Base-by-base conservation (phyloP, 495 filamentous ascomycete genomes). In the Daldinia concentrica region DNA sequence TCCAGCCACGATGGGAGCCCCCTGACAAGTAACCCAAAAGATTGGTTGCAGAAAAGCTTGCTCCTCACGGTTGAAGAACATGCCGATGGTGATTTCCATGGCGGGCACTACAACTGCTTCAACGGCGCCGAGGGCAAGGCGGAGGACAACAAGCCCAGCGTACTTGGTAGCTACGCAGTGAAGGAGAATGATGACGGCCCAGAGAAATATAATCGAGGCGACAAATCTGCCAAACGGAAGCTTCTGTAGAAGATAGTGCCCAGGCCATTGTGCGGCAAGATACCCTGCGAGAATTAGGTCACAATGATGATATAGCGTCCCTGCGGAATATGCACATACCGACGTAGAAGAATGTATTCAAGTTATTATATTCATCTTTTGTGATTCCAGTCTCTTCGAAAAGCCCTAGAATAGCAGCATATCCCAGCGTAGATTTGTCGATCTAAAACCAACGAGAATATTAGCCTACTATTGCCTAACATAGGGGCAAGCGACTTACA, bases 351-450 rank as follows among this genome's bases (percentile, higher is more conserved):
- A 48, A 48, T 2, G 43, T 48, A 11, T 48, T 48, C 43, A 48
- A 22, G 19, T 48, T 48, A 22, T 48, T 48, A 5, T 48, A 48
- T 48, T 48, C 17, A 22, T 51, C 59, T 37, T 62, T 62, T 14
- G 59, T 62, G 29, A 62, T 62, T 9, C 59, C 43, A 15, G 59
- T 62, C 19, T 62, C 59, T 5, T 62, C 59, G 6, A 62, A 62
- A 24, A 62, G 43, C 15, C 59, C 59, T 4, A 62, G 29, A 14
- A 62, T 62, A n/a, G 59, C 59, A 26, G 59, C 59, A 9, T 62
- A 62, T 51, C 59, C 59, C 43, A 62, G 29, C n/a, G 59, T 62
- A 36, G 59, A 62, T 30, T 62, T 62, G 14, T 62, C 59, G 59
- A 62, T 62, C 59, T 62, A 50, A 1, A 50, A 5, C 29, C 17